Evolutionary conservation across 2,329 filamentous ascomycete genomes (phyloP).

Genomic region (Aureobasidium sp.): DNA sequence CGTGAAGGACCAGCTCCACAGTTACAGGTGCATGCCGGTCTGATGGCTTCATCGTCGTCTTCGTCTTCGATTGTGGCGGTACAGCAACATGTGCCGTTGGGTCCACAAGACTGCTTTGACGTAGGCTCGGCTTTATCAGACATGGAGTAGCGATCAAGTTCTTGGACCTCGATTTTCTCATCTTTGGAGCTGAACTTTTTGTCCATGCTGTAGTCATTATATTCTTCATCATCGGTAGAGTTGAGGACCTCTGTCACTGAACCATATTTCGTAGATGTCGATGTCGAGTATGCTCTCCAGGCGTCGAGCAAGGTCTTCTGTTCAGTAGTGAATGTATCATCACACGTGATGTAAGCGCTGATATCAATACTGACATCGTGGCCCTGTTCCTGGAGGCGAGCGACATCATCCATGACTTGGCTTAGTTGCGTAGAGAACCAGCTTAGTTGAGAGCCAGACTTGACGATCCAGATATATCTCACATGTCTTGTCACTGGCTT

Average conservation of each 20-base stretch:
- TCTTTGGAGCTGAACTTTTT: conserved; percentile 9
- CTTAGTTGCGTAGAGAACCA: conserved; percentile 47
- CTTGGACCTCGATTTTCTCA: conserved; percentile 22
- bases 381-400: conserved; percentile 27
- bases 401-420: conserved; percentile 34
- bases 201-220: not conserved
- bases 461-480: conserved; percentile 52
- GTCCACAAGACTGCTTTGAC: conserved; percentile 19
- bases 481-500: conserved; percentile 37
- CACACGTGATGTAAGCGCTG: conserved; percentile 47
- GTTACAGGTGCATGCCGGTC: conserved; percentile 26
- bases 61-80: conserved; percentile 39
- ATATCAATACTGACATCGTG: conserved; percentile 40
- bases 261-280: conserved; percentile 16
- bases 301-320: conserved; percentile 24
- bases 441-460: conserved; percentile 41
- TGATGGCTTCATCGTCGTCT: conserved; percentile 23
- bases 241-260: conserved; percentile 17
- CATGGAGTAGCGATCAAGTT: conserved; percentile 15
- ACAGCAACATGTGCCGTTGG: conserved; percentile 39
- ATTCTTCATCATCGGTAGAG: conserved; percentile 8
- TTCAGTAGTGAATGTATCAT: conserved; percentile 37
- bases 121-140: conserved; percentile 7
- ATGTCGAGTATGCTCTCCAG: conserved; percentile 14
- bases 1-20: conserved; percentile 24